Conservation (phyloP, 352 stramenopile genomes). For the Globisporangium nodosum region DNA sequence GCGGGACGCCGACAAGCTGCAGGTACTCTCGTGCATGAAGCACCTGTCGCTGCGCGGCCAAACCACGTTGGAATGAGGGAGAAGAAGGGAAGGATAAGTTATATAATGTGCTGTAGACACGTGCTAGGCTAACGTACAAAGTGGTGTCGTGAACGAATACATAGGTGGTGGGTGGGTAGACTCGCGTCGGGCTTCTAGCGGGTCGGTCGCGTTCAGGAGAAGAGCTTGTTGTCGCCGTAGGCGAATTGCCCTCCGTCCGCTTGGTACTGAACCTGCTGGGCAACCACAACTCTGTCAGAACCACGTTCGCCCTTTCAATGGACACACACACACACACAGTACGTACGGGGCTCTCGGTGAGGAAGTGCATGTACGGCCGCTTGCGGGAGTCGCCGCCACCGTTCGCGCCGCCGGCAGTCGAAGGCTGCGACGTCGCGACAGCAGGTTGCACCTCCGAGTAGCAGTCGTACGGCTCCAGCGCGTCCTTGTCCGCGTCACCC, state of each 20-base stretch:
- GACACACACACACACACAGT: neutral
- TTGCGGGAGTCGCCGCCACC: conserved; percentile 38
- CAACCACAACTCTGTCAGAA: neutral
- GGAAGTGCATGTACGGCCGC: conserved; percentile 75
- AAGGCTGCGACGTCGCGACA: neutral
- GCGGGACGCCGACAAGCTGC: conserved; percentile 36
- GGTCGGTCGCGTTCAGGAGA: conserved; percentile 38
- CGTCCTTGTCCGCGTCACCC: conserved; percentile 37
- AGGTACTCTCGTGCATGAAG: conserved; percentile 71
- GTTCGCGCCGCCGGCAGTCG: neutral
- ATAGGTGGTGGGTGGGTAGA: conserved; percentile 25
- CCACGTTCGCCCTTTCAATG: neutral
- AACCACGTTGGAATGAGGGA: neutral
- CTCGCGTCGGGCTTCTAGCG: conserved; percentile 6
- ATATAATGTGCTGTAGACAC: conserved; percentile 1
- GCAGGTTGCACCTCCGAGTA: conserved; percentile 30
- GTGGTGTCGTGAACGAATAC: conserved; percentile 7
- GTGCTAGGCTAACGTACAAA: conserved; percentile 14
- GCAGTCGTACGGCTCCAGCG: conserved; percentile 74
- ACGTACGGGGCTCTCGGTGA: conserved; percentile 51
- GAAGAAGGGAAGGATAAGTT: neutral
- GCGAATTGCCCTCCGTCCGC: conserved; percentile 26
- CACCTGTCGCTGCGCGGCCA: conserved; percentile 53
- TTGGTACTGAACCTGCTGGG: conserved; percentile 10
- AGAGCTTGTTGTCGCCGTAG: conserved; percentile 50